Percentiles rank a stretch among this genome's conserved stretches.
phyloP scores from a whole-genome alignment of 257 asterid genomes.

The Knoxia roxburghii region DNA sequence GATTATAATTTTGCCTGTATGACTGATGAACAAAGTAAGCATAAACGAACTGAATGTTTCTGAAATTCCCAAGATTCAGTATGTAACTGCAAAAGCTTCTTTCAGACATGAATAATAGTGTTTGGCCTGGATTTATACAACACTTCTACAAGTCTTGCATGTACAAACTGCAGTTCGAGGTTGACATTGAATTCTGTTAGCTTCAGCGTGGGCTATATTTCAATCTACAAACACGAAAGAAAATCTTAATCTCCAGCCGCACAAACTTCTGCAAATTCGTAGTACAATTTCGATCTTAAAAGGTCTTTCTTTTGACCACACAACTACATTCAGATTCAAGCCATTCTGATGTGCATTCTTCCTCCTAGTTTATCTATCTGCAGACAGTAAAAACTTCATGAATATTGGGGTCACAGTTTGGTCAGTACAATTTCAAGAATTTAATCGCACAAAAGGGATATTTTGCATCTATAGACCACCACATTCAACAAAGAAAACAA shows the following conservation, averaged over 20 bases:
- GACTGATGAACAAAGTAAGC: too few relatives aligned
- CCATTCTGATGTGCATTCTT: neutral
- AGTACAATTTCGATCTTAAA: neutral
- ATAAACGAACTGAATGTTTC: too few relatives aligned
- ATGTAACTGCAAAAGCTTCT: neutral
- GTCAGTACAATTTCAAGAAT: neutral
- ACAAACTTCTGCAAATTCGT: neutral
- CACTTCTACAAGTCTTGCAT: neutral
- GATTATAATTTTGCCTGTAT: too few relatives aligned
- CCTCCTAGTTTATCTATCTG: neutral
- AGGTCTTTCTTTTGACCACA: neutral
- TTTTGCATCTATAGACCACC: neutral
- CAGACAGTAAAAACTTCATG: neutral
- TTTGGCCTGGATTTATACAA: too few relatives aligned
- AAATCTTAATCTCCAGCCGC: neutral
- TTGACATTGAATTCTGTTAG: too few relatives aligned
- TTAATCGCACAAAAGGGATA: neutral
- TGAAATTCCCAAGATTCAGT: too few relatives aligned
- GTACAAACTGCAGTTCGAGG: too few relatives aligned
- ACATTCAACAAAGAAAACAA: neutral
- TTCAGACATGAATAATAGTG: neutral
- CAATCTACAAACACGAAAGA: neutral
- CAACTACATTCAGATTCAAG: neutral
- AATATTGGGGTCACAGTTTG: neutral
- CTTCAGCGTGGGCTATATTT: neutral